Evolutionary conservation across 2,329 filamentous ascomycete species (phyloP), one percentile per base, ranked within the genome.

Genomic region (Cytospora leucostoma): DNA sequence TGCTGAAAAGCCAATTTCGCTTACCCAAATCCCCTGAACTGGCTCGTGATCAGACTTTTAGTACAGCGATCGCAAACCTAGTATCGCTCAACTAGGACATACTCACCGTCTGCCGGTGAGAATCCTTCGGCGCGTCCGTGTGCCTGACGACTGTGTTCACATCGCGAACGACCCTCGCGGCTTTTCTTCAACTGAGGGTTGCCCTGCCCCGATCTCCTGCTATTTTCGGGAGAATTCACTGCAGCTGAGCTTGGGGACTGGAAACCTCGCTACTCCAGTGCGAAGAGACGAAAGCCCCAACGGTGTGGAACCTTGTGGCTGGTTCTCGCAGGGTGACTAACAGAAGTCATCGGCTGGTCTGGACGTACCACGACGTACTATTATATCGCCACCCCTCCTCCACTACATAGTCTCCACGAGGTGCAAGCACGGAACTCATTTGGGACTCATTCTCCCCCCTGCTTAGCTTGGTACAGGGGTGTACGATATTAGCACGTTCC

Each of bases 331-430:
- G 60, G 65, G 62, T 69, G 65, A 68, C 67, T 69, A 66, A 68
- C 62, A 62, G 10, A 37, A 44, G 21, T 50, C 32, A 59, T 47
- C 51, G 27, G 37, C 44, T n/a, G 32, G 56, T 19, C 47, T 40
- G 47, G n/a, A 65, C 52, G 51, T 68, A 67, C 61, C 55, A n/a
- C 33, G n/a, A 65, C 52, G 51, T 68, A 67, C 61, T 53, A 17
- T 35, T 38, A 47, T 70, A 70, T 54, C 32, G 54, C 47, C 69
- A 70, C 69, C 13, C 69, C 67, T 66, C 68, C 65, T 63, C 63
- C 65, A 56, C 55, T 54, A 63, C 21, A 56, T 51, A 59, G 44
- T 37, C 33, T 44, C 61, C 62, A 66, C 62, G 64, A 67, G 62
- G 63, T 44, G 52, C 59, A 51, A 53, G 57, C 38, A 56, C 56